phyloP scores from a whole-genome alignment of 345 rosid species.

The Citrus mangshanensis region DNA sequence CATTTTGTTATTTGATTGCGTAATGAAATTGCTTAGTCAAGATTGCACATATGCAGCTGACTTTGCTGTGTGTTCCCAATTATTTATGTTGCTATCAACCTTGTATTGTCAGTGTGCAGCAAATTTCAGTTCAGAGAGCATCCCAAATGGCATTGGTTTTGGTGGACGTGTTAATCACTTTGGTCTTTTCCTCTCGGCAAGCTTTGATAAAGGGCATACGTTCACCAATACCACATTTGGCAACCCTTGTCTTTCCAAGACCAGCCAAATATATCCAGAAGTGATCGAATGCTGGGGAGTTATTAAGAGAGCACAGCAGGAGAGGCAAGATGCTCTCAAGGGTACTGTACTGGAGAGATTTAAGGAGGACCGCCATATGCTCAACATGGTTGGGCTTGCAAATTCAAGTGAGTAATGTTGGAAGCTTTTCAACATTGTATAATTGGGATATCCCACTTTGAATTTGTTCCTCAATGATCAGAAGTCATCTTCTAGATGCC shows the following conservation, averaged over 20 bases:
- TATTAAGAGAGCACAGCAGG: slow-evolving; percentile 36
- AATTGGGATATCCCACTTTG: background rate
- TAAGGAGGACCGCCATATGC: slow-evolving; percentile 88
- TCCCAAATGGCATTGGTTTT: slow-evolving; percentile 92
- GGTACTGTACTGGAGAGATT: slow-evolving; percentile 70
- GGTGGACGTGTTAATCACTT: slow-evolving; percentile 79
- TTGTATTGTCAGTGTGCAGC: slow-evolving; percentile 63
- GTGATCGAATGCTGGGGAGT: slow-evolving; percentile 92
- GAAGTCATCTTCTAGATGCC: background rate
- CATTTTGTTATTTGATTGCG: background rate
- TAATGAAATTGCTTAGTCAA: background rate
- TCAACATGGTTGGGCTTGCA: slow-evolving; percentile 81
- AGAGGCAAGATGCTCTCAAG: slow-evolving; percentile 36
- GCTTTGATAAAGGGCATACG: slow-evolving; percentile 77
- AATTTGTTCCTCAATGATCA: background rate
- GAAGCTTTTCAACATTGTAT: background rate
- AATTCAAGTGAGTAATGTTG: slow-evolving; percentile 53
- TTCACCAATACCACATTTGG: slow-evolving; percentile 72
- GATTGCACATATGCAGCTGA: background rate
- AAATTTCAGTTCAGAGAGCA: slow-evolving; percentile 80
- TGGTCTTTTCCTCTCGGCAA: slow-evolving; percentile 73
- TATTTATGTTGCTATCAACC: slow-evolving; percentile 2
- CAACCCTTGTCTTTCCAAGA: slow-evolving; percentile 69
- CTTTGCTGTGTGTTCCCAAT: background rate
- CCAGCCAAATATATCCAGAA: slow-evolving; percentile 53